Conservation (phyloP, 2,329 filamentous ascomycete species). For the Exutisphaerella laricina region DNA sequence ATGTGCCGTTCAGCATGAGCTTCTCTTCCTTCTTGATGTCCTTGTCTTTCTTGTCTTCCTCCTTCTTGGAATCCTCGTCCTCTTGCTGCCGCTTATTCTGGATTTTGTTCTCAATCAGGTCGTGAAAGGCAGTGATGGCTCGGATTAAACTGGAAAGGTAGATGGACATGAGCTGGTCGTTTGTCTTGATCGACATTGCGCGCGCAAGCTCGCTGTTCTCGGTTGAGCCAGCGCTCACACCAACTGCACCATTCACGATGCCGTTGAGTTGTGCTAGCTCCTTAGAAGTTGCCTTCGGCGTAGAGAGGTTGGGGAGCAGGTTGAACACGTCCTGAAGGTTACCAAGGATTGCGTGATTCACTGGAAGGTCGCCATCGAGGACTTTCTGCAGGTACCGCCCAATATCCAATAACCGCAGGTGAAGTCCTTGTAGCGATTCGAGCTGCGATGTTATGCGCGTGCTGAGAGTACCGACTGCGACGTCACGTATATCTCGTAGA, state of each 20-base stretch:
- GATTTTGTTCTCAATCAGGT: slow-evolving; percentile 99
- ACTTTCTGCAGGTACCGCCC: slow-evolving; percentile 95
- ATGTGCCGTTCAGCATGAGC: slow-evolving; percentile 52
- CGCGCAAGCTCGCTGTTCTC: slow-evolving; percentile 83
- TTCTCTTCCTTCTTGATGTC: slow-evolving; percentile 59
- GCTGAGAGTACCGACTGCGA: slow-evolving; percentile 92
- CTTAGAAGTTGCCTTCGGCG: slow-evolving; percentile 64
- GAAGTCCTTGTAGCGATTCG: slow-evolving; percentile 92
- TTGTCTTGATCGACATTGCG: slow-evolving; percentile 98
- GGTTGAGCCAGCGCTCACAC: slow-evolving; percentile 43
- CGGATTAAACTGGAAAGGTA: slow-evolving; percentile 95
- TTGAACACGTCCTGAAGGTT: slow-evolving; percentile 99
- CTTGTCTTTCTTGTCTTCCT: slow-evolving; percentile 52
- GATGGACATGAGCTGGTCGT: slow-evolving; percentile 97
- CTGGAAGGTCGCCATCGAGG: slow-evolving; percentile 81
- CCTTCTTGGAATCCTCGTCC: slow-evolving; percentile 81
- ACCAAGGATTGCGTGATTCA: slow-evolving; percentile 95
- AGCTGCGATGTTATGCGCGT: slow-evolving; percentile 97
- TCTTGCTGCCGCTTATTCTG: slow-evolving; percentile 97
- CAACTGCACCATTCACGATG: slow-evolving; percentile 52
- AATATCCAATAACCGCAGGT: slow-evolving; percentile 91
- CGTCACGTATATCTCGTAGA: slow-evolving; percentile 94
- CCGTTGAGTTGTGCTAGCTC: slow-evolving; percentile 50
- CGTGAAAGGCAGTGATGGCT: slow-evolving; percentile 97
- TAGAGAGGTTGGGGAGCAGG: slow-evolving; percentile 89